Conservation (phyloP, 768 basidiomycete genomes). For the Lactifluus echinatus region DNA sequence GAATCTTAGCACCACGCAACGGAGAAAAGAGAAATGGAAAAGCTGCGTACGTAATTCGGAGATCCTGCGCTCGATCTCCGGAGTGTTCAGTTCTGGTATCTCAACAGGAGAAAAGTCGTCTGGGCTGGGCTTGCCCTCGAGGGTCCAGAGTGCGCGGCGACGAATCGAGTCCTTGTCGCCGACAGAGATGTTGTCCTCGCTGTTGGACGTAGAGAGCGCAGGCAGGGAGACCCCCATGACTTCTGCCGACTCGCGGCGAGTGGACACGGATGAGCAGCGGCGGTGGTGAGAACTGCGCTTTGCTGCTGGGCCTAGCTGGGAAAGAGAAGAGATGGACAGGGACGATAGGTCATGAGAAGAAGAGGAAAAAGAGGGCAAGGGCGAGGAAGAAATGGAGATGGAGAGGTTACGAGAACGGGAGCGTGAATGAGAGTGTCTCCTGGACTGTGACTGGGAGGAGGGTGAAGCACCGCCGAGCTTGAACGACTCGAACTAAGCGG, state of each 20-base stretch:
- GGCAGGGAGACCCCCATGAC: constrained; percentile 78
- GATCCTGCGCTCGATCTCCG: constrained; percentile 45
- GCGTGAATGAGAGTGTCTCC: constrained; percentile 46
- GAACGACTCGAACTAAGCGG: constrained; percentile 59
- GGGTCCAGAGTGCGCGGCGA: constrained; percentile 73
- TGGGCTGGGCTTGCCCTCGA: constrained; percentile 75
- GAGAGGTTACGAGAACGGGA: constrained; percentile 68
- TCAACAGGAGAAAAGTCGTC: constrained; percentile 64
- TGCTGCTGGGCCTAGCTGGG: constrained; percentile 26
- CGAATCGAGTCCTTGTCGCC: constrained; percentile 74
- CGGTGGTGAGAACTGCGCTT: constrained; percentile 77
- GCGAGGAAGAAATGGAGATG: constrained; percentile 27
- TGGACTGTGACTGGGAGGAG: constrained; percentile 33
- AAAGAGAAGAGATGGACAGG: constrained; percentile 29
- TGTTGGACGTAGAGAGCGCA: constrained; percentile 48
- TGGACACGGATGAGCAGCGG: constrained; percentile 82
- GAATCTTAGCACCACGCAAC: neutral
- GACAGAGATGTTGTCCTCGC: constrained; percentile 60
- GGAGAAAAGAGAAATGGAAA: neutral
- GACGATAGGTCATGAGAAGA: constrained; percentile 23
- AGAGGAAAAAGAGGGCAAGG: constrained; percentile 34
- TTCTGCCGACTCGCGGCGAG: constrained; percentile 82
- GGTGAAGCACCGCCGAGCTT: constrained; percentile 44
- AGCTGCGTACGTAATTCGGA: constrained; percentile 59
- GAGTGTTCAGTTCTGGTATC: constrained; percentile 67